A percentile compares a stretch with the other conserved stretches of the same genome.
Conservation (phyloP, 225 moss, liverwort and hornwort genomes). For the Marchantia paleacea region DNA sequence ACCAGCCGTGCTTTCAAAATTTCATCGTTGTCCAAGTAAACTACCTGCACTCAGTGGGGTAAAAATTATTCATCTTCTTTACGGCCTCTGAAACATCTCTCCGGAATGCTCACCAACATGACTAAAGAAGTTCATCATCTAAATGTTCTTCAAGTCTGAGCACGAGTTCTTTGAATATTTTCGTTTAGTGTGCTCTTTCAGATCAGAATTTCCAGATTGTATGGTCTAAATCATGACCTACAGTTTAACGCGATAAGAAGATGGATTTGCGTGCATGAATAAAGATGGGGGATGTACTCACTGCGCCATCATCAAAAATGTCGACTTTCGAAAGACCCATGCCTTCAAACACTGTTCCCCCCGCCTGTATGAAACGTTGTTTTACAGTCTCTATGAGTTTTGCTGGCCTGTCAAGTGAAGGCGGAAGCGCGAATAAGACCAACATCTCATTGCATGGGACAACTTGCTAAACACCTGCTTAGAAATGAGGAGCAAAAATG, state of each 20-base stretch:
- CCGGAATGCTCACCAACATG: neutral
- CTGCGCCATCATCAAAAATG: conserved; percentile 81
- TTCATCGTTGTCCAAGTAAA: conserved; percentile 61
- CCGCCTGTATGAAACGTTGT: conserved; percentile 61
- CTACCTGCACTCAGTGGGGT: conserved; percentile 43
- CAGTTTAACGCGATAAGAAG: no score
- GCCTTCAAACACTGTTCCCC: conserved; percentile 71
- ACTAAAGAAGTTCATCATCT: no score
- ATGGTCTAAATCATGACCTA: no score
- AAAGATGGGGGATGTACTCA: conserved; percentile 18
- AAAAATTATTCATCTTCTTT: neutral
- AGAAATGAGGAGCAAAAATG: neutral
- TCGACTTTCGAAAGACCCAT: conserved; percentile 71
- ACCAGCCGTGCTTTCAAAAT: conserved; percentile 65
- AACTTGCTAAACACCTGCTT: neutral
- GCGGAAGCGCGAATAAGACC: neutral
- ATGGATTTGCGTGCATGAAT: no score
- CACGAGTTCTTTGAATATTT: neutral
- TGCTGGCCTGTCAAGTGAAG: conserved; percentile 52
- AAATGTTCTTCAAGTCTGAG: neutral
- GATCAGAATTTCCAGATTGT: neutral
- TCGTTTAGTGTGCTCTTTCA: neutral
- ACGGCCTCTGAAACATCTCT: neutral
- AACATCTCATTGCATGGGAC: neutral
- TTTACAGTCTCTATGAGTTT: conserved; percentile 71